A percentile compares a stretch with the other conserved stretches of the same genome.
phyloP scores from a whole-genome alignment of 2,329 filamentous ascomycete genomes.

The Orbilia javanica region DNA sequence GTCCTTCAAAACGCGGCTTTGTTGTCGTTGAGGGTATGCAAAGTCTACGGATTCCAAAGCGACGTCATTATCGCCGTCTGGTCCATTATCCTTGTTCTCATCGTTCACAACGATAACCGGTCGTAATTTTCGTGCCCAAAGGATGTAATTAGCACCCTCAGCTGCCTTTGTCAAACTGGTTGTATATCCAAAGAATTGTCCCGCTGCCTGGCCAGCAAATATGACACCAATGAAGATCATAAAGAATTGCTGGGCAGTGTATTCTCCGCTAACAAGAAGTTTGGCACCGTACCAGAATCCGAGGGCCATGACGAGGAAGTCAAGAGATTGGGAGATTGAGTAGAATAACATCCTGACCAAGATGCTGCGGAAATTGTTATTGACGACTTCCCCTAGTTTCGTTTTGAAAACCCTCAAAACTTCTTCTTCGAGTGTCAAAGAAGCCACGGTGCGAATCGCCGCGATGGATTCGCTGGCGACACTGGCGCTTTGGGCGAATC shows the following conservation, averaged over 20 bases:
- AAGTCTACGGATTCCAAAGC: constrained; percentile 65
- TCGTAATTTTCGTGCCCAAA: constrained; percentile 45
- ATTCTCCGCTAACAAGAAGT: constrained; percentile 70
- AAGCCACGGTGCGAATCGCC: constrained; percentile 69
- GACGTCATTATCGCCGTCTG: constrained; percentile 63
- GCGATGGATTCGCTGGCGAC: constrained; percentile 69
- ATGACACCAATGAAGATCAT: constrained; percentile 63
- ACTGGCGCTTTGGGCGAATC: constrained; percentile 68
- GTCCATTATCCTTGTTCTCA: constrained; percentile 58
- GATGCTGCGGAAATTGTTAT: constrained; percentile 38
- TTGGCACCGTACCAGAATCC: constrained; percentile 75
- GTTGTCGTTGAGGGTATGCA: constrained; percentile 66
- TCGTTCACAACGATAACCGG: constrained; percentile 62
- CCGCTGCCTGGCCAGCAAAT: constrained; percentile 47
- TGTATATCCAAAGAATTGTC: constrained; percentile 53
- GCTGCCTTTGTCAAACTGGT: constrained; percentile 58
- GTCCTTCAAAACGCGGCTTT: constrained; percentile 66
- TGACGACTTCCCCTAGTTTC: constrained; percentile 42
- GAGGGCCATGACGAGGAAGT: constrained; percentile 73
- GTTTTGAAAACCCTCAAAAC: constrained; percentile 62
- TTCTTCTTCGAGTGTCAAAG: constrained; percentile 68
- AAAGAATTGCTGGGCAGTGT: constrained; percentile 73
- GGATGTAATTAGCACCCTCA: constrained; percentile 64
- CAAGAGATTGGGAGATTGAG: constrained; percentile 72
- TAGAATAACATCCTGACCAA: constrained; percentile 66